Percentiles rank a stretch among this genome's conserved stretches.
Conservation (phyloP, 2,329 filamentous ascomycete genomes). For the Coleophoma cylindrospora region DNA sequence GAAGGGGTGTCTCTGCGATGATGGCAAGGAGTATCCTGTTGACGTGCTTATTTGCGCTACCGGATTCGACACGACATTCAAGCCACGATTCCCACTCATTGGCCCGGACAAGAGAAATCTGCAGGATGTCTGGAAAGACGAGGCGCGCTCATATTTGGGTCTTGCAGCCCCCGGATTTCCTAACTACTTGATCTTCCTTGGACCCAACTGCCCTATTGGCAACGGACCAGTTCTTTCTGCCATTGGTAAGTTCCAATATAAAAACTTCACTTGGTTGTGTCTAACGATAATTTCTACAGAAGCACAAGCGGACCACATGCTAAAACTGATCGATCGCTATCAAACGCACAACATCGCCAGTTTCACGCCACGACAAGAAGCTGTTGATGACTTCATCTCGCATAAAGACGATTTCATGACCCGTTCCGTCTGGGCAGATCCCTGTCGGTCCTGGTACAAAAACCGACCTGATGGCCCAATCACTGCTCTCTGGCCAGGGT, state of each 20-base stretch:
- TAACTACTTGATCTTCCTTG: slow-evolving; percentile 27
- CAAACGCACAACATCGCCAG: slow-evolving; percentile 40
- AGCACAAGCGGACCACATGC: slow-evolving; percentile 43
- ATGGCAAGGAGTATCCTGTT: slow-evolving; percentile 12
- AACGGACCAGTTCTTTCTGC: slow-evolving; percentile 35
- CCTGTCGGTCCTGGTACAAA: slow-evolving; percentile 38
- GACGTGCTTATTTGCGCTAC: slow-evolving; percentile 28
- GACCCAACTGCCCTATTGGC: slow-evolving; percentile 35
- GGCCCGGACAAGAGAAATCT: slow-evolving; percentile 11
- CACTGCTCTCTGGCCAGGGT: slow-evolving; percentile 36
- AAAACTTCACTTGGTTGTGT: neutral
- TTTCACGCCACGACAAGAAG: slow-evolving; percentile 38
- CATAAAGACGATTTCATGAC: slow-evolving; percentile 40
- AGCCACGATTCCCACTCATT: slow-evolving; percentile 17
- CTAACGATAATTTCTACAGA: slow-evolving; percentile 18
- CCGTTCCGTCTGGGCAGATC: slow-evolving; percentile 38
- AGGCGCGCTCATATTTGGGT: slow-evolving; percentile 15
- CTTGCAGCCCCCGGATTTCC: slow-evolving; percentile 11
- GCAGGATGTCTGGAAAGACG: slow-evolving; percentile 13
- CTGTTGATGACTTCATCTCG: slow-evolving; percentile 44
- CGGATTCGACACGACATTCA: slow-evolving; percentile 22
- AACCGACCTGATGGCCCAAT: slow-evolving; percentile 25
- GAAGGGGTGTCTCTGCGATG: slow-evolving; percentile 24
- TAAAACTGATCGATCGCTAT: slow-evolving; percentile 42
- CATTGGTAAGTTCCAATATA: slow-evolving; percentile 17